A percentile compares a stretch with the other conserved stretches of the same genome.
Evolutionary conservation across 331 rosid species (phyloP).

Genomic region (Telfairia occidentalis): DNA sequence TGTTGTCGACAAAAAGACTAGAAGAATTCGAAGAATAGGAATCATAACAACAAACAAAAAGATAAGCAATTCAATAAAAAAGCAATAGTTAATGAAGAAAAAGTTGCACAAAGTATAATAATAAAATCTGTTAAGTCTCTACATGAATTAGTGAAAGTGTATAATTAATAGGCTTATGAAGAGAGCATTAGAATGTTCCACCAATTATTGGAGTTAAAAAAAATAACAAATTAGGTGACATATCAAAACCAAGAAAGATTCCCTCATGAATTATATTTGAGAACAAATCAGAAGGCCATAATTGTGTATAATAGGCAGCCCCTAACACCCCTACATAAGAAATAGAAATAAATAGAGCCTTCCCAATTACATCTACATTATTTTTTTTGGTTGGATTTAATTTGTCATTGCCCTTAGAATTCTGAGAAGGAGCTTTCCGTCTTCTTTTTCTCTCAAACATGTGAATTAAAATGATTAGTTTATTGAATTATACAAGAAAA

Average conservation of each 20-base stretch:
- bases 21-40: not conserved
- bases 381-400: not conserved
- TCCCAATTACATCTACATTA: not conserved
- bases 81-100: not conserved
- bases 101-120: not conserved
- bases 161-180: not conserved
- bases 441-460: not conserved
- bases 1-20: not conserved
- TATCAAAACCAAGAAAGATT: not conserved
- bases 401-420: not conserved
- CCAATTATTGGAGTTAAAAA: not conserved
- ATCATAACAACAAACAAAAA: not conserved
- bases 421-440: not conserved
- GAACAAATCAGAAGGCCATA: not conserved
- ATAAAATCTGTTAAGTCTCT: not conserved
- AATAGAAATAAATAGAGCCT: not conserved
- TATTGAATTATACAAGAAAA: no score
- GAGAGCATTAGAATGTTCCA: slow-evolving; percentile 5
- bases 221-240: not conserved
- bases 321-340: not conserved
- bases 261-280: not conserved
- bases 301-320: not conserved
- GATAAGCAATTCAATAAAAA: not conserved
- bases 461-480: not conserved
- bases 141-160: not conserved